Percentiles rank a stretch among this genome's conserved stretches.
Evolutionary conservation across 768 basidiomycete genomes (phyloP).

Genomic region (Agaricus subrufescens): DNA sequence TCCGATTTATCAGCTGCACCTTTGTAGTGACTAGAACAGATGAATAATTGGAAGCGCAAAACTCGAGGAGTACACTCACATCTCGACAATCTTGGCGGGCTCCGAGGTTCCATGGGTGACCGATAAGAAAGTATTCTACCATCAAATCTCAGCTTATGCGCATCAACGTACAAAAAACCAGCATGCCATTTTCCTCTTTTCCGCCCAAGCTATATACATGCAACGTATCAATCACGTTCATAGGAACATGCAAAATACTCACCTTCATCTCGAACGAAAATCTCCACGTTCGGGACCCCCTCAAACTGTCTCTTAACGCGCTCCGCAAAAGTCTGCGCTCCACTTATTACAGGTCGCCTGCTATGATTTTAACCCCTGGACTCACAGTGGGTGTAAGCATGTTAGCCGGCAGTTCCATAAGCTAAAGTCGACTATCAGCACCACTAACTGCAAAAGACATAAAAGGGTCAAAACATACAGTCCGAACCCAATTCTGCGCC

Average conservation of each 20-base stretch:
- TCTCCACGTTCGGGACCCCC: conserved; percentile 61
- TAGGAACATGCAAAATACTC: conserved; percentile 6
- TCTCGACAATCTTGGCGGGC: conserved; percentile 84
- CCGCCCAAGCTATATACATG: conserved; percentile 62
- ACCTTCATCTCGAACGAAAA: conserved; percentile 76
- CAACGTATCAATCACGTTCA: neutral
- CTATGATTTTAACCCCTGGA: neutral
- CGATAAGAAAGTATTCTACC: conserved; percentile 77
- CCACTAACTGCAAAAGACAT: neutral
- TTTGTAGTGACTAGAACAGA: conserved; percentile 62
- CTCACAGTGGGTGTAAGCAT: conserved; percentile 78
- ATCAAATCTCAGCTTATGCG: neutral
- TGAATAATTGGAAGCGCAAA: neutral
- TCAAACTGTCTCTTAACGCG: conserved; percentile 64
- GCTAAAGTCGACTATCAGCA: conserved; percentile 31
- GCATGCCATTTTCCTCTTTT: conserved; percentile 74
- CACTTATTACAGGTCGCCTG: neutral
- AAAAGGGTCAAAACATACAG: conserved; percentile 36
- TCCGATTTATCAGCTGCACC: conserved; percentile 53
- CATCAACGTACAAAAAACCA: neutral
- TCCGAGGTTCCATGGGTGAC: conserved; percentile 80
- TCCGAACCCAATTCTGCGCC: conserved; percentile 77
- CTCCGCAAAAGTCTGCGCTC: conserved; percentile 57
- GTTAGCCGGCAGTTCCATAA: conserved; percentile 84
- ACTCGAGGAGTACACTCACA: conserved; percentile 36